Conservation (phyloP, 306 rosid species). For the Vicia sativa region DNA sequence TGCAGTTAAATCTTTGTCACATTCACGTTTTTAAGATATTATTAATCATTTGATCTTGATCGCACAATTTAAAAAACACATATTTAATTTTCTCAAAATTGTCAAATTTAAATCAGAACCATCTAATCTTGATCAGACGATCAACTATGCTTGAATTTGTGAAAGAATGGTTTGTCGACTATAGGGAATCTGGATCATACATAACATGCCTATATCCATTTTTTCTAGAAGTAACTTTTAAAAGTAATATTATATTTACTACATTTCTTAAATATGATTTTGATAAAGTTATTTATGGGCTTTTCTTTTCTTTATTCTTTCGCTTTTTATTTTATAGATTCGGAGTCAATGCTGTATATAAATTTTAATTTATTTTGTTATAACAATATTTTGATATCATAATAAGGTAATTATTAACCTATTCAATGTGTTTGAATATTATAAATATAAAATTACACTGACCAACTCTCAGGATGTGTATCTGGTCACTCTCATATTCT, state of each 20-base stretch:
- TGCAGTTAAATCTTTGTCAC: too few relatives aligned
- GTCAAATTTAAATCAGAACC: too few relatives aligned
- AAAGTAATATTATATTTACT: neutral
- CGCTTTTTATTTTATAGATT: neutral
- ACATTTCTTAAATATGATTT: neutral
- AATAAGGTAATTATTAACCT: neutral
- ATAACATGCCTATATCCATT: neutral
- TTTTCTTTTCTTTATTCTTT: neutral
- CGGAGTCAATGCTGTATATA: neutral
- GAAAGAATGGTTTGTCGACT: neutral
- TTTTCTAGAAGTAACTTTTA: neutral
- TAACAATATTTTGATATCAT: too few relatives aligned
- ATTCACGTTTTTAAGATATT: too few relatives aligned
- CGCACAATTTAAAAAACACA: too few relatives aligned
- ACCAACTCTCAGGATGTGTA: neutral
- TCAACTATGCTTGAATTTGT: neutral
- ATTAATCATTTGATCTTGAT: too few relatives aligned
- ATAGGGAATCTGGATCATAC: too few relatives aligned
- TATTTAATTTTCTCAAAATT: too few relatives aligned
- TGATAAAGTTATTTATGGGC: neutral
- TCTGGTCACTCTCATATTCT: neutral
- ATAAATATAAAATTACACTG: neutral
- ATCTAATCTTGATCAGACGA: too few relatives aligned
- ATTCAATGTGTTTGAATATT: neutral
- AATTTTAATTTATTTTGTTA: neutral